Base-by-base conservation (phyloP, 129 eudicot genomes). In the Ambrosia artemisiifolia region DNA sequence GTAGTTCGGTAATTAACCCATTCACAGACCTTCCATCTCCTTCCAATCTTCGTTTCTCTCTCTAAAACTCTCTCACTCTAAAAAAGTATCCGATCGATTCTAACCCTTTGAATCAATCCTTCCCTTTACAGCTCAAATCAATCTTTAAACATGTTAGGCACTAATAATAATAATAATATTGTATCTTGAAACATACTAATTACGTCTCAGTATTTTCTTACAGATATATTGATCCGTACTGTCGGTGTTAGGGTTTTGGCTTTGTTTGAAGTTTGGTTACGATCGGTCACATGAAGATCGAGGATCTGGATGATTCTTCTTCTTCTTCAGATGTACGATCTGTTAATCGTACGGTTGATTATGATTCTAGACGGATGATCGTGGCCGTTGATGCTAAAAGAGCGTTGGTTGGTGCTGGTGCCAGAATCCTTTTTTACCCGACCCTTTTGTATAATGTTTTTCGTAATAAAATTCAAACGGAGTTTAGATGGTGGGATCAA, bases 401-500 rank as follows among this genome's bases (percentile, higher is more conserved):
- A 69, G 90, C 79, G n/a, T 69, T 93, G 6, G 95, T 93, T 51
- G 98, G 98, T 46, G 96, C 98, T 6, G 98, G 98, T 10, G 98
- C 96, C 50, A 80, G 98, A 81, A 84, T 90, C 38, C 69, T 93
- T 28, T 93, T 93, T 46, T 93, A 93, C 40, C 98, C 98, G 13
- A 93, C 98, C 10, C 92, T 93, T 66, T 70, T 93, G 61, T 89
- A 89, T 74, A 93, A 93, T 63, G 98, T 93, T 80, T 79, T 85
- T 18, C 74, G 98, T 5, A 83, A 90, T 76, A 93, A 90, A 48
- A 79, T 87, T 78, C 83, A 89, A 36, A 5, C 98, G 0, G 95
- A 89, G 77, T 92, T 92, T 75, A 77, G 95, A 55, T 92, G 98
- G 98, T 92, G 98, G 98, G 98, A 92, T 38, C 81, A 87, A 56